Percentiles rank a stretch among this genome's conserved stretches.
phyloP scores from a whole-genome alignment of 1,284 basidiomycete genomes.

The Moniliophthora roreri region DNA sequence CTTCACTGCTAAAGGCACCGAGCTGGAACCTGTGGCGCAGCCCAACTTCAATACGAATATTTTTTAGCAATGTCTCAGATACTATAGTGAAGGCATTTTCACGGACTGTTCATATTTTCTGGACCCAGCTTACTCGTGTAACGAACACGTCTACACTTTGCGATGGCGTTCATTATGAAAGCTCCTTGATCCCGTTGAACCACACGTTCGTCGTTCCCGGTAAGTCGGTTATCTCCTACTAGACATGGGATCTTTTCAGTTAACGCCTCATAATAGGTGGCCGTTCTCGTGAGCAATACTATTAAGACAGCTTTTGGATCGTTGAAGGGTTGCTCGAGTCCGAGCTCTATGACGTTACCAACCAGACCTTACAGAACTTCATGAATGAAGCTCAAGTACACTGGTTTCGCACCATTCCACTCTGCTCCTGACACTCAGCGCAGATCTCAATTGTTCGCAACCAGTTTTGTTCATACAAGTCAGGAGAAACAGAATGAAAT shows the following conservation, averaged over 20 bases:
- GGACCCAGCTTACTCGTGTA: slow-evolving; percentile 74
- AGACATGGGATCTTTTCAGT: neutral
- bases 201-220: slow-evolving; percentile 90
- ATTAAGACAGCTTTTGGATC: slow-evolving; percentile 90
- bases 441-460: slow-evolving; percentile 86
- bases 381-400: slow-evolving; percentile 95
- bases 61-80: slow-evolving; percentile 73
- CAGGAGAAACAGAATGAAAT: slow-evolving; percentile 22
- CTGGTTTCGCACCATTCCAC: neutral
- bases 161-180: slow-evolving; percentile 65
- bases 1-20: slow-evolving; percentile 84
- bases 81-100: slow-evolving; percentile 73
- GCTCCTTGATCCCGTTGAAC: slow-evolving; percentile 85
- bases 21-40: slow-evolving; percentile 70
- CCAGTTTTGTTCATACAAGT: slow-evolving; percentile 85
- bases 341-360: slow-evolving; percentile 71
- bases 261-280: slow-evolving; percentile 33
- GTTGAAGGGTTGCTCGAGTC: slow-evolving; percentile 81
- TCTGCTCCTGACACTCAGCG: slow-evolving; percentile 1
- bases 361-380: slow-evolving; percentile 84
- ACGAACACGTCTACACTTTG: slow-evolving; percentile 79
- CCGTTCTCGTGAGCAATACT: slow-evolving; percentile 57
- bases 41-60: slow-evolving; percentile 65
- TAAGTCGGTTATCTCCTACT: slow-evolving; percentile 32
- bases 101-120: slow-evolving; percentile 78